Evolutionary conservation across 2,329 filamentous ascomycete genomes (phyloP), one percentile per base, ranked within the genome.

Genomic region (Aspergillus clavatus): DNA sequence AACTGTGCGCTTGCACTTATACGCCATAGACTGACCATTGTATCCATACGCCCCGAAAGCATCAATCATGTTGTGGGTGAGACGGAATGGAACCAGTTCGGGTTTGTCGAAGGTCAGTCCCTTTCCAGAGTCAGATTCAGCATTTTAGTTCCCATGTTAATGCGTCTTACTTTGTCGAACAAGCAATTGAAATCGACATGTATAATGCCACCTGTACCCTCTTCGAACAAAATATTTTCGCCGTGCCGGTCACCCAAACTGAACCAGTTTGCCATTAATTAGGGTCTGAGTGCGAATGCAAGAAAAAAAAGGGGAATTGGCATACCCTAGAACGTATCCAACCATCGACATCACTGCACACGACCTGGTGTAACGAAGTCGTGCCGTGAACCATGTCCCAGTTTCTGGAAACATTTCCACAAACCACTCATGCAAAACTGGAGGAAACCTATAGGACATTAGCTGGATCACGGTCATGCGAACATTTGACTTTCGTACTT

Each of bases 341-440:
- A 95, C 89, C 81, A 99, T 98, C n/a, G 89, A 95, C 90, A 98
- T 98, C 55, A 98, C 93, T 8, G 94, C 93, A 59, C 87, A 91
- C 1, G 93, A 95, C 3, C 93, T 82, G 2, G 93, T 94, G 69
- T 97, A 99, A 38, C 84, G 81, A 36, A 97, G 76, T 6, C 93
- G 82, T 7, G 91, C 90, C 2, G 83, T 80, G 66, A 98, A 94
- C 93, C 93, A 99, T 1, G 84, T 78, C 10, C 88, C 87, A 3
- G 94, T 90, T 61, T 95, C 89, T 0, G 93, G 89, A 62, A 96
- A 99, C 57, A 89, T 89, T 56, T 95, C 87, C 16, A 93, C 82
- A 67, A 98, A 99, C 93, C 93, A 99, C 53, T 90, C 80, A 53
- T 94, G 86, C 46, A 99, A 80, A 11, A 95, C 82, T 0, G 90